Evolutionary conservation across 1,284 basidiomycete species (phyloP).

Genomic region (Ceratobasidium sp.): DNA sequence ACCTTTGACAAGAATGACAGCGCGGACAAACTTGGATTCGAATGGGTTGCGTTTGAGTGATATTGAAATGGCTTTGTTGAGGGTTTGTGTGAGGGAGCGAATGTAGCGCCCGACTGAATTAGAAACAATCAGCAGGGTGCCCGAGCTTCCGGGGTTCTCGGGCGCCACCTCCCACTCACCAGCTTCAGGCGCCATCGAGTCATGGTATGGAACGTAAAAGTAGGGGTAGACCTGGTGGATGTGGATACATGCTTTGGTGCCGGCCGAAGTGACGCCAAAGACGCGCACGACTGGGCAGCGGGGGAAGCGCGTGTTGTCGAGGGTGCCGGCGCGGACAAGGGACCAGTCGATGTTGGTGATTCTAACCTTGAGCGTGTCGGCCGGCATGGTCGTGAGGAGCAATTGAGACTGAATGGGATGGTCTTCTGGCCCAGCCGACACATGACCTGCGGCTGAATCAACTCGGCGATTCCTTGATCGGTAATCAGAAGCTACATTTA

Average conservation of each 20-base stretch:
- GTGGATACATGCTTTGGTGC: constrained; percentile 84
- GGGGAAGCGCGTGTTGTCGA: constrained; percentile 56
- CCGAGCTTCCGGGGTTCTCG: neutral
- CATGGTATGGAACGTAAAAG: constrained; percentile 74
- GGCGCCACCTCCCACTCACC: constrained; percentile 53
- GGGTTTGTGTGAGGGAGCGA: constrained; percentile 66
- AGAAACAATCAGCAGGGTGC: neutral
- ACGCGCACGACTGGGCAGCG: constrained; percentile 82
- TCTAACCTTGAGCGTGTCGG: constrained; percentile 47
- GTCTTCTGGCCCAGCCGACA: too few species aligned
- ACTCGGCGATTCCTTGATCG: constrained; percentile 22
- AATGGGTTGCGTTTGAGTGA: constrained; percentile 68
- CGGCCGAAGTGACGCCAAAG: constrained; percentile 81
- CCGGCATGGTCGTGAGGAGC: neutral
- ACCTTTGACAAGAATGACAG: constrained; percentile 90
- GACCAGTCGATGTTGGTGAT: constrained; percentile 55
- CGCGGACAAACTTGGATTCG: constrained; percentile 68
- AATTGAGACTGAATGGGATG: neutral
- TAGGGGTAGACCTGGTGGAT: constrained; percentile 89
- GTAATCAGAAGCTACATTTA: constrained; percentile 10
- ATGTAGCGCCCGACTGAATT: constrained; percentile 71
- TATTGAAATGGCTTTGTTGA: constrained; percentile 79
- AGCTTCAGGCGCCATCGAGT: constrained; percentile 60
- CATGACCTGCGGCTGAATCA: neutral
- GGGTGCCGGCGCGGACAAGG: constrained; percentile 50